phyloP scores from a whole-genome alignment of 257 asterid genomes.

The Linderniella brevidens region DNA sequence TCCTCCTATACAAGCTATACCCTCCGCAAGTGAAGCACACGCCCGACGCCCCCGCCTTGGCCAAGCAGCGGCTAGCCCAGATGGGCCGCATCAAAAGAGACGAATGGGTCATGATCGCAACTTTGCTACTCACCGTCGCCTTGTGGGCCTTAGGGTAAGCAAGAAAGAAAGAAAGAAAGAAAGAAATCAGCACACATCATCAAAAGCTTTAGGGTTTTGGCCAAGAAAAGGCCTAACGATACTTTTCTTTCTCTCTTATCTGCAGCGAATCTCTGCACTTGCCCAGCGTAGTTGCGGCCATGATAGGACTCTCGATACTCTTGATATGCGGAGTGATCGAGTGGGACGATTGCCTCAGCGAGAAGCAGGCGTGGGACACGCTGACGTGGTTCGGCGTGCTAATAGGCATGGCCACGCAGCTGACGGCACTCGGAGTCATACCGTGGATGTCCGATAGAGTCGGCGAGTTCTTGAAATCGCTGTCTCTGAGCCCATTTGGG shows the following conservation, averaged over 20 bases:
- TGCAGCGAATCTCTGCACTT: conserved; percentile 39
- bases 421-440: conserved; percentile 38
- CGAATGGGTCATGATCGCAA: conserved; percentile 66
- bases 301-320: conserved; percentile 51
- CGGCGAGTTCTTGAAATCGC: conserved; percentile 31
- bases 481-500: conserved; percentile 29
- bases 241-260: not conserved
- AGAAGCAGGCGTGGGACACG: conserved; percentile 78
- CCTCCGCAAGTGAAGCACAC: conserved; percentile 65
- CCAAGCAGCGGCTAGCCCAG: conserved; percentile 35
- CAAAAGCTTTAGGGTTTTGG: too few species aligned
- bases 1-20: conserved; percentile 33
- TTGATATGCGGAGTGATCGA: conserved; percentile 37
- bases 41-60: conserved; percentile 63
- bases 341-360: conserved; percentile 70
- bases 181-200: too few species aligned
- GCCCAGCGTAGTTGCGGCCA: conserved; percentile 53
- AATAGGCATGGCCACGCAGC: conserved; percentile 63
- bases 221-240: too few species aligned
- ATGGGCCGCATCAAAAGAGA: conserved; percentile 63
- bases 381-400: conserved; percentile 63
- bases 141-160: conserved; percentile 72
- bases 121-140: conserved; percentile 44
- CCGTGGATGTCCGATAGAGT: conserved; percentile 47
- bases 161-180: too few species aligned